Evolutionary conservation across 2,329 filamentous ascomycete genomes (phyloP).

Genomic region (Diaporthe sp.): DNA sequence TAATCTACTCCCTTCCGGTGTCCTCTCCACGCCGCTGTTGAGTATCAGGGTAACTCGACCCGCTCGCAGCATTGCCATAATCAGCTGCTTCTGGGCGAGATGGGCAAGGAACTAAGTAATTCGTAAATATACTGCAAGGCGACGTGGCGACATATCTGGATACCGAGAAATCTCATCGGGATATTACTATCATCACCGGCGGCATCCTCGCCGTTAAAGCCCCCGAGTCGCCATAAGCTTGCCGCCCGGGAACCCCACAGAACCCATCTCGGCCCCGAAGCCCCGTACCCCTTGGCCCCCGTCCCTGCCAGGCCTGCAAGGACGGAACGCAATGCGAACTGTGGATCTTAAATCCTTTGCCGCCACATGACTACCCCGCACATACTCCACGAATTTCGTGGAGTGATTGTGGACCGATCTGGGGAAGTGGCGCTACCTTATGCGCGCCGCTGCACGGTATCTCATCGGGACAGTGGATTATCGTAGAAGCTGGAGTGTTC

Average conservation of each 20-base stretch:
- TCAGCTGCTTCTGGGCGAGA: no score
- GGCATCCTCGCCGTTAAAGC: not conserved
- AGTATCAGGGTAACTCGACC: no score
- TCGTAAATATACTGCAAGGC: not conserved
- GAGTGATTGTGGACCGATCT: constrained; percentile 10
- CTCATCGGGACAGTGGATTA: not conserved
- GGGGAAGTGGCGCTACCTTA: constrained; percentile 5
- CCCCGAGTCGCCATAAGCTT: not conserved
- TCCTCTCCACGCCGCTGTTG: not conserved
- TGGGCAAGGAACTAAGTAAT: not conserved
- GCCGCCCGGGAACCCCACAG: not conserved
- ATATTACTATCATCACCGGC: not conserved
- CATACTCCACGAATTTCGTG: not conserved
- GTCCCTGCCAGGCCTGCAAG: not conserved
- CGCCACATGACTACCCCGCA: not conserved
- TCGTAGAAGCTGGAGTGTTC: not conserved
- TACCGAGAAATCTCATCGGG: not conserved
- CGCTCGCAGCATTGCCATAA: not conserved
- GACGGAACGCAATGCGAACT: not conserved
- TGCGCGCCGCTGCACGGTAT: no score
- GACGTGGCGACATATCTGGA: not conserved
- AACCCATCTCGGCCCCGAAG: not conserved
- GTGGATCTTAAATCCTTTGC: not conserved
- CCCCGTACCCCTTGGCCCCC: not conserved
- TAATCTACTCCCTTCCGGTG: no score